Percentiles rank a stretch among this genome's conserved stretches.
These are phyloP conservation scores for Baudoinia panamericana DNA, from an alignment of 495 filamentous ascomycete genomes.

Conservation along the genomic window DNA sequence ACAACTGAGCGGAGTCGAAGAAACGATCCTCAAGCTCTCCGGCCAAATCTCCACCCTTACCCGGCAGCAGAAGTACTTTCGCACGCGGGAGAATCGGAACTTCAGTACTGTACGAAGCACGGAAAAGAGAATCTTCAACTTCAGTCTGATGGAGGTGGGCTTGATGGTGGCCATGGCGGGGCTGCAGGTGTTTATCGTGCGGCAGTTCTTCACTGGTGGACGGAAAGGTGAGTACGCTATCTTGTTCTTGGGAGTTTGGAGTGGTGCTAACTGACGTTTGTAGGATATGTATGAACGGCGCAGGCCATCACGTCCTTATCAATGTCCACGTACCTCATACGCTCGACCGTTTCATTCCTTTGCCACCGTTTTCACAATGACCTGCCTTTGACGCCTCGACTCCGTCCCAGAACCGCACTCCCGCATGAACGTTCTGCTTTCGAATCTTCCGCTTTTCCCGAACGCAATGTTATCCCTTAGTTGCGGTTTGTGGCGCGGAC, in stretches of 20 bases:
- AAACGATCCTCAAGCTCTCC: constrained; percentile 91
- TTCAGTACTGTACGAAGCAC: constrained; percentile 96
- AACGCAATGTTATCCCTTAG: too few relatives aligned
- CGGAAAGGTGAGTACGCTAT: constrained; percentile 46
- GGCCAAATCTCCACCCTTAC: constrained; percentile 90
- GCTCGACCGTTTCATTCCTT: too few relatives aligned
- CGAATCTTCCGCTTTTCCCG: too few relatives aligned
- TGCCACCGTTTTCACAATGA: too few relatives aligned
- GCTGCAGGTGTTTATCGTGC: constrained; percentile 92
- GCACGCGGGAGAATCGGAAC: constrained; percentile 95
- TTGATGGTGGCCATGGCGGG: constrained; percentile 95
- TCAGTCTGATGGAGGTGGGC: constrained; percentile 79
- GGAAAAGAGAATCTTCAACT: constrained; percentile 90
- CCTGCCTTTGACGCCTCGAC: too few relatives aligned
- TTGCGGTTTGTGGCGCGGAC: too few relatives aligned
- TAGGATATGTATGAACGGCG: constrained; percentile 14
- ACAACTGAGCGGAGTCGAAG: constrained; percentile 81
- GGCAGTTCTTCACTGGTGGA: constrained; percentile 96
- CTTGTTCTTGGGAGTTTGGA: not conserved
- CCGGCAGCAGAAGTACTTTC: constrained; percentile 98
- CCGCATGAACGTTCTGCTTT: too few relatives aligned
- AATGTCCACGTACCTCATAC: too few relatives aligned
- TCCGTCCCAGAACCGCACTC: too few relatives aligned
- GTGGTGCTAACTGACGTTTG: constrained; percentile 2
- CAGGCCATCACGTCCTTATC: too few relatives aligned